These are phyloP conservation scores for Licmophora abbreviata DNA, from an alignment of 108 stramenopile genomes.

Conservation along the genomic window DNA sequence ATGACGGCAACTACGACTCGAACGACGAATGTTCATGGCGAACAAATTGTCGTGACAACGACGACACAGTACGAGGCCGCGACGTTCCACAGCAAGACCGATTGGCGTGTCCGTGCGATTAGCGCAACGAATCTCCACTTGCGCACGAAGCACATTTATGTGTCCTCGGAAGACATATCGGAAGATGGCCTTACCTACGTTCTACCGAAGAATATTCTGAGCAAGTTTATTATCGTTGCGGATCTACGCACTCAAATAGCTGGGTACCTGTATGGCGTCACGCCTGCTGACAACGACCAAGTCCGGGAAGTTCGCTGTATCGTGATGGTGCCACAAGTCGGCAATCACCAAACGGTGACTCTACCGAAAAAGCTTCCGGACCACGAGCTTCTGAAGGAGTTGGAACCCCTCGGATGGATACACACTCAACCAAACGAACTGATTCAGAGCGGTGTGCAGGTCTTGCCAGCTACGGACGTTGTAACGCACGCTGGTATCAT, in stretches of 20 bases:
- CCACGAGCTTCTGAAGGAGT: slow-evolving; percentile 83
- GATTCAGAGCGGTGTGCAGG: slow-evolving; percentile 86
- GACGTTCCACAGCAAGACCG: slow-evolving; percentile 96
- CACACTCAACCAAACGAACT: slow-evolving; percentile 99
- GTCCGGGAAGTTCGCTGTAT: slow-evolving; percentile 97
- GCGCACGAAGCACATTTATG: slow-evolving; percentile 98
- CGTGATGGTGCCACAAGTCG: slow-evolving; percentile 97
- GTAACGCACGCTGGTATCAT: slow-evolving; percentile 84
- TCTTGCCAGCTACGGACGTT: slow-evolving; percentile 90
- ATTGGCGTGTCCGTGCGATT: slow-evolving; percentile 98
- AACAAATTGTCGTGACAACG: slow-evolving; percentile 98
- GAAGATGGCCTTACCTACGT: slow-evolving; percentile 98
- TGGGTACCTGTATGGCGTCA: slow-evolving; percentile 96
- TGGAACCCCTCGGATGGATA: slow-evolving; percentile 97
- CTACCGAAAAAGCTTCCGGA: slow-evolving; percentile 90
- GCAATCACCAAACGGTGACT: slow-evolving; percentile 94
- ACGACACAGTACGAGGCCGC: slow-evolving; percentile 97
- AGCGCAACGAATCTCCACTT: slow-evolving; percentile 97
- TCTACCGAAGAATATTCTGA: slow-evolving; percentile 95
- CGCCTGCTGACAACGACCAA: slow-evolving; percentile 92
- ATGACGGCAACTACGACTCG: slow-evolving; percentile 96
- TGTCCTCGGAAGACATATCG: slow-evolving; percentile 90
- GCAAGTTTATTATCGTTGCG: slow-evolving; percentile 92
- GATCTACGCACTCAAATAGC: slow-evolving; percentile 97
- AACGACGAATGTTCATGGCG: slow-evolving; percentile 98